These are phyloP conservation scores for Leishmania amazonensis DNA, from an alignment of 208 protist species.

Conservation along the genomic window DNA sequence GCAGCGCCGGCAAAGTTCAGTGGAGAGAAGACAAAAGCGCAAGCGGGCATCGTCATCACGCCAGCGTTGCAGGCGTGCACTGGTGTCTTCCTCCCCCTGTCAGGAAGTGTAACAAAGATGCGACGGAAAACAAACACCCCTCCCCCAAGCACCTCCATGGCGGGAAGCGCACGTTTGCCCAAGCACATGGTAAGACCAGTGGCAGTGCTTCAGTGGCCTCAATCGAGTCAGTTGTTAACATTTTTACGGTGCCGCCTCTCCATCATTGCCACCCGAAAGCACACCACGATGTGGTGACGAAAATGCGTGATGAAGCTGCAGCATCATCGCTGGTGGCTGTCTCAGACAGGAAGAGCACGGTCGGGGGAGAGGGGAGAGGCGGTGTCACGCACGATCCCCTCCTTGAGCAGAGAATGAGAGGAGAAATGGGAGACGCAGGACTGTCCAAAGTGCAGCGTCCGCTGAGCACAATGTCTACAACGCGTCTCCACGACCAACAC, in stretches of 20 bases:
- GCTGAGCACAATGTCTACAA: not conserved
- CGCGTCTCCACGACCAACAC: not conserved
- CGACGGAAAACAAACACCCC: not conserved
- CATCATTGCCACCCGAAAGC: not conserved
- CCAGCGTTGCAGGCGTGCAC: not conserved
- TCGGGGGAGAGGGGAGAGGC: not conserved
- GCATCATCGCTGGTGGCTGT: not conserved
- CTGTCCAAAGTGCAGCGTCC: not conserved
- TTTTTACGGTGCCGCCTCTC: not conserved
- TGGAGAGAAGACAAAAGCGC: not conserved
- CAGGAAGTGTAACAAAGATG: not conserved
- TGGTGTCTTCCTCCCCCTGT: not conserved
- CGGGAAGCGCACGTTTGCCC: not conserved
- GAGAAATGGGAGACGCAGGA: not conserved
- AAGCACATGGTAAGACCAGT: not conserved
- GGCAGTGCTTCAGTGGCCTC: not conserved
- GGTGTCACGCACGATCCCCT: not conserved
- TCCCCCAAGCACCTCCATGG: not conserved
- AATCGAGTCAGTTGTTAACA: not conserved
- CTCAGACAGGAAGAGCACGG: not conserved
- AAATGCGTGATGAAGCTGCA: constrained; percentile 1
- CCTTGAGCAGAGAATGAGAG: not conserved
- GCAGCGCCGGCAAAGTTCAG: not conserved
- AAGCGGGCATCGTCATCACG: too few species aligned
- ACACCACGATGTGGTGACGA: not conserved